Base-by-base conservation (phyloP, 2,329 filamentous ascomycete species). In the Scedosporium boydii region DNA sequence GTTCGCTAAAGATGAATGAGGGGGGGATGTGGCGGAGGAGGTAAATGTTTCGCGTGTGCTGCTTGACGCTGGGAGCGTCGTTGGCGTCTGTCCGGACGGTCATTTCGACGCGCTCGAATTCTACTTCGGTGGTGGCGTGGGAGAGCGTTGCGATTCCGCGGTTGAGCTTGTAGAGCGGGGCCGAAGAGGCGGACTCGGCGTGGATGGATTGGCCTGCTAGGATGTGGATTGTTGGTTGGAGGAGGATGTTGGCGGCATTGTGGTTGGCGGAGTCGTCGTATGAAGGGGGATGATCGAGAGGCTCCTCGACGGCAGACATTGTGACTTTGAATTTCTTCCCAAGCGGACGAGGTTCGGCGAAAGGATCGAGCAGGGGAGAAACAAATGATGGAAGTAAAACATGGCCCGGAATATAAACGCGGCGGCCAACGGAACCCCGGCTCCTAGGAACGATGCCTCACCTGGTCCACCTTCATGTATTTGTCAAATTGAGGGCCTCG, bases 31-130 rank as follows among this genome's bases (percentile, higher is more conserved):
- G 74, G 62, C 69, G 71, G 61, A 76, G 67, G 62, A 74, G 68
- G 62, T 70, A 76, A 27, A 76, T 66, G 63, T 72, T 72, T 12
- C 70, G 69, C 38, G 70, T 68, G 48, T 67, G 71, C 7, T 69
- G 64, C 42, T 67, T 65, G 27, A 71, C 62, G 26, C 69, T 66
- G 2, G 73, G 70, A n/a, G 61, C 44, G 21, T 69, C 69, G 26
- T 64, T 29, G 26, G 61, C 60, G n/a, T 58, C 55, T n/a, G 59
- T 65, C 57, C 67, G 70, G 60, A 67, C 58, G 6, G 64, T 58
- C 10, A 67, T 66, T 29, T 68, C 64, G 34, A 71, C 63, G 7
- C 70, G 68, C 23, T 64, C 58, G 51, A 71, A 64, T 26, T 67
- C 64, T 0, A 69, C 68, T 23, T 65, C 63, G 2, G 62, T 56